Evolutionary conservation across 2,329 filamentous ascomycete species (phyloP), one percentile per base, ranked within the genome.

Genomic region (Dactylellina parvicollis): DNA sequence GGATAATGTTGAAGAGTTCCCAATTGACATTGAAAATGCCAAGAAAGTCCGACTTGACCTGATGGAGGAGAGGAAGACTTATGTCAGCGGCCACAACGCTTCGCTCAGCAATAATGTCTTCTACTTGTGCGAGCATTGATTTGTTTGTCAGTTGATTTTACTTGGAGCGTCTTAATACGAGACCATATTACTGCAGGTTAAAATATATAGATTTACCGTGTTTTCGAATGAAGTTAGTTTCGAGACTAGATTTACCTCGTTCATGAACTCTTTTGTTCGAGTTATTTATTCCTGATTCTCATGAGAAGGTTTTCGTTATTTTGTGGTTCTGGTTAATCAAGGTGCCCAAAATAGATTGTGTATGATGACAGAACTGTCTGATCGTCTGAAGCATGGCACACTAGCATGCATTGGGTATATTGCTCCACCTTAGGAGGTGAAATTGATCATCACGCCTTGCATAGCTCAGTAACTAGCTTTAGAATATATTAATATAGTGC

Each of bases 11-110:
- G 50, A 44, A 2, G 54, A 36, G n/a, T 60, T 59, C 16, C 52
- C 62, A 2, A 67, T 59, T 18, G 28, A 42, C 4, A 44, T 32
- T n/a, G 49, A 55, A 14, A 14, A 26, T 28, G 62, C 52, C 9
- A 60, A 50, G 24, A 52, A 59, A 38, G 5, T 54, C 4, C 18
- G 52, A n/a, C 34, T 50, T 1, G 52, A 59, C 5, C 42, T 60
- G 26, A 67, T 67, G 62, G 62, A 60, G 20, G 54, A 61, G 10
- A 32, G 52, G 22, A 69, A 61, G 26, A 55, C 55, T 10, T 61
- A 44, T 14, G 56, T 61, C 14, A 20, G 49, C 22, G 24, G 32
- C 9, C 61, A 66, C 30, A 57, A 66, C 24, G 14, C 2, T 10
- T 3, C 46, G 38, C 14, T 65, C 26, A 14, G 55, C 20, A 7